Evolutionary conservation across 768 basidiomycete genomes (phyloP).

Genomic region (Xerocomellus chrysenteron): DNA sequence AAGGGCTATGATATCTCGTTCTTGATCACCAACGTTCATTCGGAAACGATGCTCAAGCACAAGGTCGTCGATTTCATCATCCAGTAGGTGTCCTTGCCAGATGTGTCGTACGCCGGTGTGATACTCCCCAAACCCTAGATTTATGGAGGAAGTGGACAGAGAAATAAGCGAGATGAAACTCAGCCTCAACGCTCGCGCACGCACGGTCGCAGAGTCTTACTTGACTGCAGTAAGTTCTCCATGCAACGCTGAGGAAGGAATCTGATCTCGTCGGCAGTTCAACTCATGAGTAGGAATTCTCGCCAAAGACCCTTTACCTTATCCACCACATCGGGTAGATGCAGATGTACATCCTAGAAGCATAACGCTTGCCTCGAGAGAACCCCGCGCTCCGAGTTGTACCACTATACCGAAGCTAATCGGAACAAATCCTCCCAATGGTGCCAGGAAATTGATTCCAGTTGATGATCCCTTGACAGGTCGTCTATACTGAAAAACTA

Average conservation of each 20-base stretch:
- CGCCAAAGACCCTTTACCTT: conserved; percentile 9
- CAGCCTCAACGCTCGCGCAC: conserved; percentile 90
- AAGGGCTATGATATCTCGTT: conserved; percentile 99
- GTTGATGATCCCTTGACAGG: conserved; percentile 3
- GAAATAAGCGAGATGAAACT: conserved; percentile 99
- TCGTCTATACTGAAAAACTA: conserved; percentile 13
- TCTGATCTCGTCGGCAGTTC: conserved; percentile 23
- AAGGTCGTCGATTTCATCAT: conserved; percentile 99
- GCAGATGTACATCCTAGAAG: conserved; percentile 17
- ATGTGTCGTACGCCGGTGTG: neutral
- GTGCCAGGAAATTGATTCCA: conserved; percentile 2
- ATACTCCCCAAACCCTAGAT: conserved; percentile 43
- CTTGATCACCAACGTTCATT: conserved; percentile 94
- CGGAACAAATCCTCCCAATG: neutral
- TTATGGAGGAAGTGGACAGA: conserved; percentile 99
- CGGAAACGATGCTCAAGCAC: conserved; percentile 99
- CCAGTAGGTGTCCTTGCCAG: conserved; percentile 57
- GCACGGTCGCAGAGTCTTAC: conserved; percentile 97
- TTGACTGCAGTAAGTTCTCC: conserved; percentile 72
- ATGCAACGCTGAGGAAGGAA: neutral
- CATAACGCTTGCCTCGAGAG: conserved; percentile 4
- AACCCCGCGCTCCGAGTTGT: conserved; percentile 13
- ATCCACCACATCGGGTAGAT: conserved; percentile 14
- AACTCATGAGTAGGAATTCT: conserved; percentile 18
- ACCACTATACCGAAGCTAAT: conserved; percentile 11